Evolutionary conservation across 78 protist species (phyloP).

Genomic region (Dictyostelium firmibasis): DNA sequence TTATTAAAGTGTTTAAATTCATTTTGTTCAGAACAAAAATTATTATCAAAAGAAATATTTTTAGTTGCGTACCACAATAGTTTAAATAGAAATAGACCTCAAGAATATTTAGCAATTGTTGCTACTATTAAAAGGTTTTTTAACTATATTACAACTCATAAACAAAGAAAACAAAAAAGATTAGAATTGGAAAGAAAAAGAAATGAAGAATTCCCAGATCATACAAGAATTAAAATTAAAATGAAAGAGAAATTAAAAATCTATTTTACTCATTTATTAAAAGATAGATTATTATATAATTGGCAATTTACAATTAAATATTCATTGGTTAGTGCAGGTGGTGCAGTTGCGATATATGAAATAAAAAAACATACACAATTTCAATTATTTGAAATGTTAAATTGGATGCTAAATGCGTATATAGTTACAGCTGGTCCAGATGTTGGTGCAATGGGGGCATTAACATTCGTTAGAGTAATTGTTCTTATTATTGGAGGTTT

Average conservation of each 20-base stretch:
- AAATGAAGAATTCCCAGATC: not conserved
- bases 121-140: not conserved
- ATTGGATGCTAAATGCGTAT: conserved; percentile 7
- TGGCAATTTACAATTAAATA: conserved; percentile 22
- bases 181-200: not conserved
- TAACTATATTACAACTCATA: not conserved
- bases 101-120: not conserved
- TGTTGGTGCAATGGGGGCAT: not conserved
- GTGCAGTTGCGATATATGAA: not conserved
- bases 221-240: not conserved
- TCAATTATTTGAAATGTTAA: not conserved
- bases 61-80: not conserved
- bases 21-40: conserved; percentile 8
- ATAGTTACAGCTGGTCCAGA: not conserved
- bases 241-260: not conserved
- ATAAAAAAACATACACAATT: not conserved
- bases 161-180: not conserved
- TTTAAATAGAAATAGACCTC: not conserved
- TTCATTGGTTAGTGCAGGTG: not conserved
- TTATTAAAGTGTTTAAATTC: not conserved
- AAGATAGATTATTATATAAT: not conserved
- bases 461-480: not conserved
- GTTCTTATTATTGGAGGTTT: not conserved
- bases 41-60: not conserved
- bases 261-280: not conserved